These are phyloP conservation scores for Haematococcus lacustris DNA, from an alignment of 139 green algal species.

Conservation along the genomic window DNA sequence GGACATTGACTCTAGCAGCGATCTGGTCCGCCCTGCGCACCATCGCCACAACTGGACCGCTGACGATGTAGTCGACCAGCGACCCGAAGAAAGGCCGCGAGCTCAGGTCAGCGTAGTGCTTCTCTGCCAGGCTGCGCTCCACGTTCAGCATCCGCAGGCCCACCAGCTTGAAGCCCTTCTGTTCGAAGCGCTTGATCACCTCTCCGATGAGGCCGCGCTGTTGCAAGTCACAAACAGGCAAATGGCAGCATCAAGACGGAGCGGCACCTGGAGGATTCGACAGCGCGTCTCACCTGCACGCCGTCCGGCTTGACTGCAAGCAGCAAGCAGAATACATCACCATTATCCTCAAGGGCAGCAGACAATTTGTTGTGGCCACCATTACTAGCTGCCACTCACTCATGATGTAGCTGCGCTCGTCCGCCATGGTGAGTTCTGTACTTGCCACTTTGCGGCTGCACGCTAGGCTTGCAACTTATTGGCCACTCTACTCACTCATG, in stretches of 20 bases:
- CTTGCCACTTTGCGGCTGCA: too few species aligned
- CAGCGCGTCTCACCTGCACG: slow-evolving; percentile 8
- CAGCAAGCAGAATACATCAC: not conserved
- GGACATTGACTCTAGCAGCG: not conserved
- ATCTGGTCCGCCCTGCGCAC: slow-evolving; percentile 29
- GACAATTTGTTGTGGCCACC: not conserved
- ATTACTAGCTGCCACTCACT: slow-evolving; percentile 1
- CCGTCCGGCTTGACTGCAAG: slow-evolving; percentile 14
- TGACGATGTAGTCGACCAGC: slow-evolving; percentile 77
- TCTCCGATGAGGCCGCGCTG: slow-evolving; percentile 63
- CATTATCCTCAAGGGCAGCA: not conserved
- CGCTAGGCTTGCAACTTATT: too few species aligned
- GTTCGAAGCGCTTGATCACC: slow-evolving; percentile 72
- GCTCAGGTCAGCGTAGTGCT: slow-evolving; percentile 85
- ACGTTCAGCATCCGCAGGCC: slow-evolving; percentile 83
- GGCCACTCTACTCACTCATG: too few species aligned
- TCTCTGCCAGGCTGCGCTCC: slow-evolving; percentile 66
- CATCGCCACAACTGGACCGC: slow-evolving; percentile 84
- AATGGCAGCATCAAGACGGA: not conserved
- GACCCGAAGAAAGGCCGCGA: slow-evolving; percentile 82
- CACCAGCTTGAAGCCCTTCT: slow-evolving; percentile 72
- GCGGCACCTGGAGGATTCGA: too few species aligned
- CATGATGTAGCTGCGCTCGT: slow-evolving; percentile 29
- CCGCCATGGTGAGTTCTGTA: slow-evolving; percentile 7
- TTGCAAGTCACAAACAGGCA: not conserved